phyloP scores from a whole-genome alignment of 805 yeast genomes.

The Candida chilensis region DNA sequence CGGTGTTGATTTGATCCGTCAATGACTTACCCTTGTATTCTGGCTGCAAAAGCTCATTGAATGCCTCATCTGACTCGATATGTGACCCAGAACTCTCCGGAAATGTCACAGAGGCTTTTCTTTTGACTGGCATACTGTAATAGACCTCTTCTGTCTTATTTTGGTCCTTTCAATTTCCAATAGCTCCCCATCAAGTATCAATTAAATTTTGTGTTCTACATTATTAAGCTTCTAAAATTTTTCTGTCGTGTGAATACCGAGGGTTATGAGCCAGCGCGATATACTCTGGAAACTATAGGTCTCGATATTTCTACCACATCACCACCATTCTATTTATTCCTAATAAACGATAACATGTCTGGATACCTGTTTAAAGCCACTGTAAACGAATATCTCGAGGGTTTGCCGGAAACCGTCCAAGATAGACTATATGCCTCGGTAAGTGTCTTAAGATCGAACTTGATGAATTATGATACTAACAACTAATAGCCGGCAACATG shows the following conservation, averaged over 20 bases:
- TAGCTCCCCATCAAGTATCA: too few relatives aligned
- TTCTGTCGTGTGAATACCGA: too few relatives aligned
- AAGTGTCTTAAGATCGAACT: slow-evolving; percentile 6
- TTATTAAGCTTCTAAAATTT: too few relatives aligned
- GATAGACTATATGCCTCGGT: slow-evolving; percentile 64
- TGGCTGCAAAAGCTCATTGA: slow-evolving; percentile 72
- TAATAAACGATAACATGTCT: too few relatives aligned
- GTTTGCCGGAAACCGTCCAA: slow-evolving; percentile 82
- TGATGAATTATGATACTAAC: slow-evolving; percentile 1
- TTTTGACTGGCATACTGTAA: slow-evolving; percentile 3
- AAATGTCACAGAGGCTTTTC: not conserved
- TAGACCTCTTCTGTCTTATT: too few relatives aligned
- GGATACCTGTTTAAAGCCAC: slow-evolving; percentile 47
- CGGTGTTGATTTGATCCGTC: slow-evolving; percentile 83
- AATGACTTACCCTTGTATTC: slow-evolving; percentile 78
- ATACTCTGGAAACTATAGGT: too few relatives aligned
- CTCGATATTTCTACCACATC: too few relatives aligned
- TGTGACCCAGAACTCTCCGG: slow-evolving; percentile 2
- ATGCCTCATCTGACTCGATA: slow-evolving; percentile 42
- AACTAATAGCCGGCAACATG: slow-evolving; percentile 73
- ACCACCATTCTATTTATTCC: too few relatives aligned
- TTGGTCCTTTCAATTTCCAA: too few relatives aligned
- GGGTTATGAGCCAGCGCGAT: too few relatives aligned
- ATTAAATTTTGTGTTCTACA: too few relatives aligned
- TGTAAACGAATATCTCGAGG: slow-evolving; percentile 84